phyloP scores from a whole-genome alignment of 2,329 filamentous ascomycete genomes.

The Colletotrichum filicis region DNA sequence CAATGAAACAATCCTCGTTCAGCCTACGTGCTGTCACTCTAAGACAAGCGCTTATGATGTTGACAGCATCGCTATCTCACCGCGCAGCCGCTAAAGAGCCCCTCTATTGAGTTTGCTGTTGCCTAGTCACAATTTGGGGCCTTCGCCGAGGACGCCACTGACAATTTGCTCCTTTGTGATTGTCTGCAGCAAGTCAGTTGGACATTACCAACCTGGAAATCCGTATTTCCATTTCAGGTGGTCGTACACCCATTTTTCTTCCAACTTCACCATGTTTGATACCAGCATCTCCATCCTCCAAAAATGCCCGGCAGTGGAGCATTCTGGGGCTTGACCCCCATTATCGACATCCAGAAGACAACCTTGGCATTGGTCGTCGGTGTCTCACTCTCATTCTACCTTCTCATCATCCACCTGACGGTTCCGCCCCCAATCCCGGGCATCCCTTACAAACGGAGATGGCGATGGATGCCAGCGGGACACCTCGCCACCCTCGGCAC shows the following conservation, averaged over 20 bases:
- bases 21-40: background rate
- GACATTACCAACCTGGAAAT: background rate
- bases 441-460: background rate
- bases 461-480: background rate
- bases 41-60: conserved; percentile 10
- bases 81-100: background rate
- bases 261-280: background rate
- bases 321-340: background rate
- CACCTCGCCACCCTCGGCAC: background rate
- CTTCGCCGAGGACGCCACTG: background rate
- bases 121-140: background rate
- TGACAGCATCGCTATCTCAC: background rate
- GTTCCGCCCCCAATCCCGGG: background rate
- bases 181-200: background rate
- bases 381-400: background rate
- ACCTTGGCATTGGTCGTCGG: background rate
- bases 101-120: background rate
- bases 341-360: background rate
- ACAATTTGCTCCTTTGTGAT: background rate
- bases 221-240: background rate
- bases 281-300: background rate
- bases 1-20: background rate
- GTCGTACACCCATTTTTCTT: background rate
- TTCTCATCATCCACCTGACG: background rate
- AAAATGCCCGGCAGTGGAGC: background rate